A percentile compares a stretch with the other conserved stretches of the same genome.
Conservation (phyloP, 2,329 filamentous ascomycete species). For the Sporothrix brasiliensis region DNA sequence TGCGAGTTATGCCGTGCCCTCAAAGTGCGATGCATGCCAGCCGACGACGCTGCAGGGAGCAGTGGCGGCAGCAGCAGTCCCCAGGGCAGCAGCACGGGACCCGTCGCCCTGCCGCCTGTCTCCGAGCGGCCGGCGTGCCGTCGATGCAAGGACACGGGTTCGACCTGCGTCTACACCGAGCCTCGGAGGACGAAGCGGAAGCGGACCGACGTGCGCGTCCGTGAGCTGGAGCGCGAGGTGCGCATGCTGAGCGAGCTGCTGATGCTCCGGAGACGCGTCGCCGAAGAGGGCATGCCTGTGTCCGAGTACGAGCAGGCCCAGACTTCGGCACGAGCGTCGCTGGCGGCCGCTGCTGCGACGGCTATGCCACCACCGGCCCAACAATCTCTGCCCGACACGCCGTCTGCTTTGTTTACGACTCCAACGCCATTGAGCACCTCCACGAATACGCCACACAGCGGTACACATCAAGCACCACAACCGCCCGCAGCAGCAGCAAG, state of each 20-base stretch:
- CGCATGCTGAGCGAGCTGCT: conserved; percentile 54
- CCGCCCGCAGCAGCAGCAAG: not conserved
- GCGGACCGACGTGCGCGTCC: conserved; percentile 65
- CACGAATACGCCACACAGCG: not conserved
- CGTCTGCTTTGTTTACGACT: not conserved
- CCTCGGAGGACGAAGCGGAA: conserved; percentile 34
- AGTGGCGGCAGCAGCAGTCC: not conserved
- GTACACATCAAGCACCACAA: not conserved
- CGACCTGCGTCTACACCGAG: conserved; percentile 31
- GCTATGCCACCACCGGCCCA: not conserved
- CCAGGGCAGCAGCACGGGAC: not conserved
- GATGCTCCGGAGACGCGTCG: conserved; percentile 17
- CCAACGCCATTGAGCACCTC: not conserved
- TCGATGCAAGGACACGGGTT: conserved; percentile 28
- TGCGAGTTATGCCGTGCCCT: conserved; percentile 32
- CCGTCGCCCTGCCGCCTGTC: conserved; percentile 14
- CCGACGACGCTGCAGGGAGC: not conserved
- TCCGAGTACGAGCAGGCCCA: not conserved
- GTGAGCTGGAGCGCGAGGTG: conserved; percentile 77
- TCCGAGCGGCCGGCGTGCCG: conserved; percentile 31
- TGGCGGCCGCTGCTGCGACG: not conserved
- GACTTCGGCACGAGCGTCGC: not conserved
- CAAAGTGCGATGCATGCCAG: conserved; percentile 32
- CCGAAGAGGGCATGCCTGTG: not conserved
- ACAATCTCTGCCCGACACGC: not conserved